Evolutionary conservation across 192 early-diverging fungal species (phyloP).

Genomic region (Phycomyces nitens): DNA sequence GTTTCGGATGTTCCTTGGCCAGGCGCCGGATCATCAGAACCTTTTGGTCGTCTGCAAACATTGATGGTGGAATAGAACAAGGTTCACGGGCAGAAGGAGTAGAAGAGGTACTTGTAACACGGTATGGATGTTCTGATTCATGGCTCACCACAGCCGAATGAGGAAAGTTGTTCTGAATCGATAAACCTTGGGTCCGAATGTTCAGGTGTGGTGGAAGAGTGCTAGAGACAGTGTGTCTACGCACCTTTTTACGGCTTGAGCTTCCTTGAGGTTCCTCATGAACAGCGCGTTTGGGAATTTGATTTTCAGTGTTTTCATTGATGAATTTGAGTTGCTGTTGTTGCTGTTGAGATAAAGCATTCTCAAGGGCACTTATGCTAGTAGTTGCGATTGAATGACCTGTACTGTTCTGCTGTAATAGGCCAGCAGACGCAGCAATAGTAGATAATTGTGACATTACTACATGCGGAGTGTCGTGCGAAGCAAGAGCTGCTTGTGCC

Average conservation of each 20-base stretch:
- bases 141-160: slow-evolving; percentile 3
- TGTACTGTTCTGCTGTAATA: slow-evolving; percentile 13
- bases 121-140: too few relatives aligned
- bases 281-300: neutral
- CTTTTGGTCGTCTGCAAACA: neutral
- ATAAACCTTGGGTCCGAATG: neutral
- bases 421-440: neutral
- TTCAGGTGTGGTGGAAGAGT: slow-evolving; percentile 10
- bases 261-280: neutral
- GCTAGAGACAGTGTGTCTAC: slow-evolving; percentile 22
- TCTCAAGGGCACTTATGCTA: slow-evolving; percentile 14
- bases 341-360: slow-evolving; percentile 12
- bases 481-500: neutral
- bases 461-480: slow-evolving; percentile 7
- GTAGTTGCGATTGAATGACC: neutral
- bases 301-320: slow-evolving; percentile 6
- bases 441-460: slow-evolving; percentile 10
- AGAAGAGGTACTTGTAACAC: too few relatives aligned
- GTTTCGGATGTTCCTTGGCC: slow-evolving; percentile 6
- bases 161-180: neutral
- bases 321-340: slow-evolving; percentile 1
- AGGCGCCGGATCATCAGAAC: neutral
- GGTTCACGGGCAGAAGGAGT: neutral
- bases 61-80: neutral
- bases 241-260: slow-evolving; percentile 8